Percentiles rank a stretch among this genome's conserved stretches.
These are phyloP conservation scores for Fusarium camptoceras DNA, from an alignment of 2,329 filamentous ascomycete species.

Conservation along the genomic window DNA sequence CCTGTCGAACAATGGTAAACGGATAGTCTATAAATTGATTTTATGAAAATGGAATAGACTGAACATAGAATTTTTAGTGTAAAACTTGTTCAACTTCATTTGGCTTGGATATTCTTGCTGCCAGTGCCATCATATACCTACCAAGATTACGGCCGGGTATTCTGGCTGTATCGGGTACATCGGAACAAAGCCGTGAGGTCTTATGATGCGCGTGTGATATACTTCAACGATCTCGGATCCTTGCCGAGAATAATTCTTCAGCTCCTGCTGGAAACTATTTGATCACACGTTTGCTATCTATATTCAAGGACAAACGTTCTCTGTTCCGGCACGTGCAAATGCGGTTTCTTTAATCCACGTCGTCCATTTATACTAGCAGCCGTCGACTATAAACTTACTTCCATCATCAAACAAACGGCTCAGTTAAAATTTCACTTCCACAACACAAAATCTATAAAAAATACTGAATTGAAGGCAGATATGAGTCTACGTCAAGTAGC, in stretches of 20 bases:
- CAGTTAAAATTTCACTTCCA: neutral
- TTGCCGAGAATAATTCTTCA: neutral
- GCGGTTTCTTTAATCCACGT: neutral
- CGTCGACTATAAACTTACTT: neutral
- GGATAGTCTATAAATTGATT: too few species aligned
- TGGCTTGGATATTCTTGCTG: neutral
- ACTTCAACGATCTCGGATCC: constrained; percentile 2
- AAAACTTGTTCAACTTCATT: neutral
- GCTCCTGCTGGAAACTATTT: neutral
- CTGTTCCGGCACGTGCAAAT: neutral
- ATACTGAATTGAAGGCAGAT: neutral
- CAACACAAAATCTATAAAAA: neutral
- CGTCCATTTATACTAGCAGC: neutral
- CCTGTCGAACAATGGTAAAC: neutral
- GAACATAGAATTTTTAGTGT: too few species aligned
- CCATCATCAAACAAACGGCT: neutral
- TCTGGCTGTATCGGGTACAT: constrained; percentile 24
- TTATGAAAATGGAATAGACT: neutral
- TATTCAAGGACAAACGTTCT: neutral
- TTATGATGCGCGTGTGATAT: neutral
- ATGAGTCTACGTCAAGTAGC: constrained; percentile 20
- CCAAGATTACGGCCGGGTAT: constrained; percentile 1
- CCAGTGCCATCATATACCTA: neutral
- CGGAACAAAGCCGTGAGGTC: neutral
- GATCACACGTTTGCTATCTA: too few species aligned